Evolutionary conservation across 2,329 filamentous ascomycete genomes (phyloP), one percentile per base, ranked within the genome.

Genomic region (Teratosphaeria pseudoeucalypti): DNA sequence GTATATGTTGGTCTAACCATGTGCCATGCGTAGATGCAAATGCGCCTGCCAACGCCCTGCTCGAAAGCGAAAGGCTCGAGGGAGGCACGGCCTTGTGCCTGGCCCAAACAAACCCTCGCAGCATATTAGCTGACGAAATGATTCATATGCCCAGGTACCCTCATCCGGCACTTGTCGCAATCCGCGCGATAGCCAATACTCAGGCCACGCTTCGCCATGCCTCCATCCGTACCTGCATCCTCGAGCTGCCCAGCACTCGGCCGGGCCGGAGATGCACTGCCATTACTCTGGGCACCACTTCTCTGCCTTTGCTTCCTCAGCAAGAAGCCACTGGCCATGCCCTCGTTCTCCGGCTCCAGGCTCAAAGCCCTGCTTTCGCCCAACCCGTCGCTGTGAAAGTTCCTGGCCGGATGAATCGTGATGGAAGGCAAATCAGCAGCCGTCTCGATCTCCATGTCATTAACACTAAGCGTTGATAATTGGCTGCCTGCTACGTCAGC

Each of bases 121-220:
- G 43, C 43, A 23, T 54, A 4, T 59, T 54, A 64, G 34, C 55
- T 65, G 19, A 77, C 61, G 60, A 79, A 79, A 63, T 80, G 78
- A 59, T 77, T 77, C 70, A 79, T 78, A 60, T 80, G 78, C 0
- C 78, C 78, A 1, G 77, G 78, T n/a, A 80, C 75, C 58, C 73
- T 68, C 61, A 72, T 68, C 58, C 72, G 70, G 63, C 78, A 80
- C 66, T 79, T 80, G 54, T 79, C 76, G 63, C 78, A 80, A 62
- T 80, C 78, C 11, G 77, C 73, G 32, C 77, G 69, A 62, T 75
- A 80, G 14, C 78, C 78, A 74, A 80, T 78, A 61, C 74, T 75
- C 59, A 78, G 75, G 47, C 75, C 68, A 32, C 64, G 69, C 27
- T 71, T 74, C 6, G 32, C 39, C 19, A n/a, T 19, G n/a, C 23